Evolutionary conservation across 2,329 filamentous ascomycete species (phyloP).

Genomic region (Calonectria pseudoreteaudii): DNA sequence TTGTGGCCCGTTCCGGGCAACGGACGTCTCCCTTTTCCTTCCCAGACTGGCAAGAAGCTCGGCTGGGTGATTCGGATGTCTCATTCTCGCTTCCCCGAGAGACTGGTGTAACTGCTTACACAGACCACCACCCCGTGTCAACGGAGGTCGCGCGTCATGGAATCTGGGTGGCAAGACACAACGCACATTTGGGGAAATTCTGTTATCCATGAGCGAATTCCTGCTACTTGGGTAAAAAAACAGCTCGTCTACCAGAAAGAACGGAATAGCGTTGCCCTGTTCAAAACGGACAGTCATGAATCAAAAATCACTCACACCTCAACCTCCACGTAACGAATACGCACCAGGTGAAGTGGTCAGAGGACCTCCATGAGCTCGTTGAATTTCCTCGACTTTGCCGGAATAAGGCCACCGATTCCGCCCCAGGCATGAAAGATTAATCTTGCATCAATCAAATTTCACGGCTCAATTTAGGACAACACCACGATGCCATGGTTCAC

Average conservation of each 20-base stretch:
- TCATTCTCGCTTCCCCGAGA: no score
- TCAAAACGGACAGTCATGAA: not conserved
- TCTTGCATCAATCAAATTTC: not conserved
- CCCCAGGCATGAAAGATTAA: not conserved
- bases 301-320: not conserved
- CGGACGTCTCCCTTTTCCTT: not conserved
- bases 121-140: not conserved
- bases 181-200: no score
- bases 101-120: not conserved
- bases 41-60: not conserved
- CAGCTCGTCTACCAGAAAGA: not conserved
- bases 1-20: not conserved
- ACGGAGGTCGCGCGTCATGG: not conserved
- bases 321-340: no score
- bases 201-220: not conserved
- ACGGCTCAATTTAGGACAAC: no score
- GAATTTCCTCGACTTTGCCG: not conserved
- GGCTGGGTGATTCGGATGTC: not conserved
- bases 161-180: not conserved
- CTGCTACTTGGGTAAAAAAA: not conserved
- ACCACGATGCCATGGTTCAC: not conserved
- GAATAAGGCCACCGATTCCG: not conserved
- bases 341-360: not conserved
- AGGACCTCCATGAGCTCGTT: not conserved
- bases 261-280: not conserved